A percentile compares a stretch with the other conserved stretches of the same genome.
Conservation (phyloP, 345 rosid genomes). For the Populus simonii region DNA sequence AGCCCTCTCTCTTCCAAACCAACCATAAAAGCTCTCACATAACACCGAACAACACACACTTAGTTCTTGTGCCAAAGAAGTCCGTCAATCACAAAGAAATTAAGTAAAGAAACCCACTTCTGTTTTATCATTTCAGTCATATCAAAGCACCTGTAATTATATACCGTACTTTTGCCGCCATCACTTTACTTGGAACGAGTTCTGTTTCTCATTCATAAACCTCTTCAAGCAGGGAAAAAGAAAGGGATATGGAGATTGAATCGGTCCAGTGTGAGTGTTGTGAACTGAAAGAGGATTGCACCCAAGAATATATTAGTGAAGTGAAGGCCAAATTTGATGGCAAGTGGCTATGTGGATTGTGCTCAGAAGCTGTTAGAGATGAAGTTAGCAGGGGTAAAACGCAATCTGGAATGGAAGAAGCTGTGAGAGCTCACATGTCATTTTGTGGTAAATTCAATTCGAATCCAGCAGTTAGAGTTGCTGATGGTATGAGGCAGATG, state of each 20-base stretch:
- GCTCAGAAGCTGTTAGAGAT: slow-evolving; percentile 88
- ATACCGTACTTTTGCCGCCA: background rate
- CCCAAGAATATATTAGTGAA: slow-evolving; percentile 65
- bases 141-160: slow-evolving; percentile 12
- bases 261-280: slow-evolving; percentile 85
- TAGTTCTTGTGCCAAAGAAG: slow-evolving; percentile 17
- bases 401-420: slow-evolving; percentile 62
- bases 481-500: slow-evolving; percentile 97
- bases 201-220: background rate
- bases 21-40: slow-evolving; percentile 33
- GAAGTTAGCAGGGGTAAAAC: slow-evolving; percentile 56
- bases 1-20: slow-evolving; percentile 9
- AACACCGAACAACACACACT: slow-evolving; percentile 18
- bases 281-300: slow-evolving; percentile 87
- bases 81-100: slow-evolving; percentile 13
- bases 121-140: slow-evolving; percentile 23
- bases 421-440: slow-evolving; percentile 83
- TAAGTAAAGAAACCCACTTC: slow-evolving; percentile 16
- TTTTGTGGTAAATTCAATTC: slow-evolving; percentile 86
- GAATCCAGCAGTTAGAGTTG: slow-evolving; percentile 82
- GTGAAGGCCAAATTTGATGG: slow-evolving; percentile 78
- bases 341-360: slow-evolving; percentile 95
- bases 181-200: background rate
- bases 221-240: background rate
- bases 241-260: slow-evolving; percentile 68